Evolutionary conservation across 306 rosid genomes (phyloP).

Genomic region (Mucuna pruriens): DNA sequence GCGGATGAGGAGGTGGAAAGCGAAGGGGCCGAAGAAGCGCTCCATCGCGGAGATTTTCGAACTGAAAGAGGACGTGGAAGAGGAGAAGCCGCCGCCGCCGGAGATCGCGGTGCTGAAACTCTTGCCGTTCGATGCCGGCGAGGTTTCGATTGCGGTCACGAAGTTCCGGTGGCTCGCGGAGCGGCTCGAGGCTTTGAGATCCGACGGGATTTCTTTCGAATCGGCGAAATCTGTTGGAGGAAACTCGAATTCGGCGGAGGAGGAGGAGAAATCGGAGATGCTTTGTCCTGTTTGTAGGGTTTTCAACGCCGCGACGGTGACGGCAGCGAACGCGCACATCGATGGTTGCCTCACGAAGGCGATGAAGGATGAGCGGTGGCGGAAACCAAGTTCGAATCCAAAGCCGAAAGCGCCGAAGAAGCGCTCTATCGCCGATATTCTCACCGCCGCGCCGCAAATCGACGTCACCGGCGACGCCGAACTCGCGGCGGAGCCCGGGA

Average conservation of each 20-base stretch:
- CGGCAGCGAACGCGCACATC: constrained; percentile 57
- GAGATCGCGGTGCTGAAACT: background rate
- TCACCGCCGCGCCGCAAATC: constrained; percentile 72
- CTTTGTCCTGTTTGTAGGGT: constrained; percentile 62
- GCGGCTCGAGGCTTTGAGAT: constrained; percentile 51
- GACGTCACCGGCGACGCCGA: background rate
- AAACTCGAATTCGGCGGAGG: constrained; percentile 7
- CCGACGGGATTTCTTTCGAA: constrained; percentile 33
- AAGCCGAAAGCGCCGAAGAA: constrained; percentile 69
- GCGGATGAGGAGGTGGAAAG: constrained; percentile 42
- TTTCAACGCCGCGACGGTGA: constrained; percentile 50
- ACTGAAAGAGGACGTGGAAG: background rate
- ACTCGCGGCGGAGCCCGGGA: background rate
- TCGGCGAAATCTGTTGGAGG: constrained; percentile 1
- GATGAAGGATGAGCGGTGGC: constrained; percentile 39
- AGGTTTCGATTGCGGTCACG: constrained; percentile 52
- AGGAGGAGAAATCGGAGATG: constrained; percentile 52
- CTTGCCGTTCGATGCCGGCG: constrained; percentile 33
- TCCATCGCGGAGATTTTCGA: constrained; percentile 76
- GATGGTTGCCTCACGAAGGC: constrained; percentile 56
- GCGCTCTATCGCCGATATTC: constrained; percentile 78
- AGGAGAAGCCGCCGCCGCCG: background rate
- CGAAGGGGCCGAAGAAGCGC: constrained; percentile 56
- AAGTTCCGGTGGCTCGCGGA: constrained; percentile 70
- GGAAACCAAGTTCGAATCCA: constrained; percentile 35